Conservation (phyloP, 805 yeast species). For the Candida xyloterini region DNA sequence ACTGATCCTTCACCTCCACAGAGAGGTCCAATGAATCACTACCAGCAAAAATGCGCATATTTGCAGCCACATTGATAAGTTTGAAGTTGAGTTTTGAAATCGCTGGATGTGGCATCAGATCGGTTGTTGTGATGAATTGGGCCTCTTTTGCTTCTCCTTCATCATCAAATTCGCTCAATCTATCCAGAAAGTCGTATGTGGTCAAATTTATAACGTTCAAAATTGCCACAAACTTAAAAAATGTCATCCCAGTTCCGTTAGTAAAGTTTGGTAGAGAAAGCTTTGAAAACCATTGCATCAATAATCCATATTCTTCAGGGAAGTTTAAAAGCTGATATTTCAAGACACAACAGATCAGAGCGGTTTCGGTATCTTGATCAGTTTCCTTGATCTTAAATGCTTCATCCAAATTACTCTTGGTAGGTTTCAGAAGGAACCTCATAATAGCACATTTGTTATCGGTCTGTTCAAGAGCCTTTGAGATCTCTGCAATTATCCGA, state of each 20-base stretch:
- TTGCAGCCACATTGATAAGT: slow-evolving; percentile 27
- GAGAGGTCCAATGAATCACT: slow-evolving; percentile 13
- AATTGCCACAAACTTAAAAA: slow-evolving; percentile 28
- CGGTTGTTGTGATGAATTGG: slow-evolving; percentile 7
- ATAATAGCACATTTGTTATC: slow-evolving; percentile 15
- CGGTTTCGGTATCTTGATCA: slow-evolving; percentile 17
- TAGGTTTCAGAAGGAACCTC: slow-evolving; percentile 22
- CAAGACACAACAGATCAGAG: slow-evolving; percentile 25
- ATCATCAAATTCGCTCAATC: slow-evolving; percentile 10
- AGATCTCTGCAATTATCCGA: slow-evolving; percentile 1
- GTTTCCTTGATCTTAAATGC: slow-evolving; percentile 15
- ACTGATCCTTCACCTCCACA: slow-evolving; percentile 17
- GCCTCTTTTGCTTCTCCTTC: slow-evolving; percentile 1
- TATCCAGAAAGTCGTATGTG: slow-evolving; percentile 15
- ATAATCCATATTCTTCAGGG: slow-evolving; percentile 11
- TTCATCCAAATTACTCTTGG: slow-evolving; percentile 15
- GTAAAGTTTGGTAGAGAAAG: slow-evolving; percentile 26
- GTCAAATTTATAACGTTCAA: slow-evolving; percentile 22
- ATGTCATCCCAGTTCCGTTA: slow-evolving; percentile 22
- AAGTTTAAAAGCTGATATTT: slow-evolving; percentile 24
- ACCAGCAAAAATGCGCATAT: slow-evolving; percentile 33
- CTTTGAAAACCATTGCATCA: slow-evolving; percentile 24
- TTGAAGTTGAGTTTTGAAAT: slow-evolving; percentile 27
- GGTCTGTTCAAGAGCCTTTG: not conserved
- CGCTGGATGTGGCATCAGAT: slow-evolving; percentile 8